Evolutionary conservation across 2,329 filamentous ascomycete species (phyloP), one percentile per base, ranked within the genome.

Genomic region (Didymellaceae sp.): DNA sequence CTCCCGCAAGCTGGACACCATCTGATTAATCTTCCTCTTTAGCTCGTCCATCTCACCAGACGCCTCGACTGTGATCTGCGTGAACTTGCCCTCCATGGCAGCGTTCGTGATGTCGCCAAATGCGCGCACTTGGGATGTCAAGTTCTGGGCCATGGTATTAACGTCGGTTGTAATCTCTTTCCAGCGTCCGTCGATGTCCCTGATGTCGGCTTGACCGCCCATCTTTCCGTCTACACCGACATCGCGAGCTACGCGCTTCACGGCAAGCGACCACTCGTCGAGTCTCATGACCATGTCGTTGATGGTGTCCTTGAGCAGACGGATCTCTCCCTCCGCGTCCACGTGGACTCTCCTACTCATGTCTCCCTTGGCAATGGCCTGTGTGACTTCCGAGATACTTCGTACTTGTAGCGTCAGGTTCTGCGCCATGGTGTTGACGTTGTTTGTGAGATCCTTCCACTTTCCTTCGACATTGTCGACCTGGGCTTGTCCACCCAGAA

Each of bases 1-100:
- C 75, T 97, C 94, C 62, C 93, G 82, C 56, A 99, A 78, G 70
- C 96, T 96, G 71, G 90, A 94, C 44, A 97, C 92, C 94, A 99
- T 99, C 78, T 95, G 90, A 73, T 97, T 99, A 82, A 99, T 97
- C 81, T 97, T 97, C 66, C 92, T 87, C 77, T 99, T 99, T 64
- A 99, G 82, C 74, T 97, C 93, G 75, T 97, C 94, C 94, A 99
- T 97, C 75, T 99, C 94, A 58, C 94, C 94, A 10, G 93, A 97
- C 16, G 94, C 94, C 73, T 97, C 92, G 14, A 99, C 93, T 38
- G 94, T 96, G 72, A 99, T 86, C 72, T 97, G 96, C 18, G 91
- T 96, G 73, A 97, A 97, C 74, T 99, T 93, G 57, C 94, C 94
- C 70, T 96, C 92, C 52, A 93, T 97, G 21, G 94, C 94, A 28